A percentile compares a stretch with the other conserved stretches of the same genome.
Conservation (phyloP, 1,284 basidiomycete species). For the Rhodotorula sp. region DNA sequence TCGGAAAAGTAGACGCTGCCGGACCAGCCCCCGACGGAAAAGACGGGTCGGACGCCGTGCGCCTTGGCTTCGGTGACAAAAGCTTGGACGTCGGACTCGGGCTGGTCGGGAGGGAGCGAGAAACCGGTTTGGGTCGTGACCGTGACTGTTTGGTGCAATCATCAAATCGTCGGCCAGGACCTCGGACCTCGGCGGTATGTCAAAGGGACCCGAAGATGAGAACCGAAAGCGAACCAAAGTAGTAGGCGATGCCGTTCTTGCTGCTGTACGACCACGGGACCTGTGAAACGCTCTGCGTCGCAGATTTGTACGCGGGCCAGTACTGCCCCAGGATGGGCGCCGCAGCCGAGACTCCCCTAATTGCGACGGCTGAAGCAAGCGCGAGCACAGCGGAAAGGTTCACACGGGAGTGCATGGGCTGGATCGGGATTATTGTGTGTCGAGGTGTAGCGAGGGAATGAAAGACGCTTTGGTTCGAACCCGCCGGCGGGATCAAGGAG, state of each 20-base stretch:
- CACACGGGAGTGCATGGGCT: neutral
- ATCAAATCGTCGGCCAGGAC: too few relatives aligned
- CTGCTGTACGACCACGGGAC: constrained; percentile 1
- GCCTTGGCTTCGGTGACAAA: constrained; percentile 24
- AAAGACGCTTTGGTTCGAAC: too few relatives aligned
- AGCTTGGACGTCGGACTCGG: constrained; percentile 1
- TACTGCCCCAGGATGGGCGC: constrained; percentile 12
- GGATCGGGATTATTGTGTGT: neutral
- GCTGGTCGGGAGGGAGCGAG: constrained; percentile 18
- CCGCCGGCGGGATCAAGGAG: too few relatives aligned
- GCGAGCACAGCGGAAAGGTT: neutral
- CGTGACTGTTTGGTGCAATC: constrained; percentile 13
- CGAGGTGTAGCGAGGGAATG: neutral
- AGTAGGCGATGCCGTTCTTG: constrained; percentile 25
- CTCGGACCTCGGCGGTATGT: too few relatives aligned
- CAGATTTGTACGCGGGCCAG: constrained; percentile 27
- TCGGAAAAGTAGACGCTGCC: constrained; percentile 62
- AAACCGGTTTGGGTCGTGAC: constrained; percentile 22
- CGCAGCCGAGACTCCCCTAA: too few relatives aligned
- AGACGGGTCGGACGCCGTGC: constrained; percentile 18
- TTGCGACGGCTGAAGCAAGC: neutral
- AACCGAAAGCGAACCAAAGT: constrained; percentile 11
- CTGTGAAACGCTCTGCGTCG: neutral
- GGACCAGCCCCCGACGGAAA: constrained; percentile 35
- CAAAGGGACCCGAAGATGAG: too few relatives aligned